Percentiles rank a stretch among this genome's conserved stretches.
phyloP scores from a whole-genome alignment of 2,329 filamentous ascomycete species.

The Neonectria punicea region DNA sequence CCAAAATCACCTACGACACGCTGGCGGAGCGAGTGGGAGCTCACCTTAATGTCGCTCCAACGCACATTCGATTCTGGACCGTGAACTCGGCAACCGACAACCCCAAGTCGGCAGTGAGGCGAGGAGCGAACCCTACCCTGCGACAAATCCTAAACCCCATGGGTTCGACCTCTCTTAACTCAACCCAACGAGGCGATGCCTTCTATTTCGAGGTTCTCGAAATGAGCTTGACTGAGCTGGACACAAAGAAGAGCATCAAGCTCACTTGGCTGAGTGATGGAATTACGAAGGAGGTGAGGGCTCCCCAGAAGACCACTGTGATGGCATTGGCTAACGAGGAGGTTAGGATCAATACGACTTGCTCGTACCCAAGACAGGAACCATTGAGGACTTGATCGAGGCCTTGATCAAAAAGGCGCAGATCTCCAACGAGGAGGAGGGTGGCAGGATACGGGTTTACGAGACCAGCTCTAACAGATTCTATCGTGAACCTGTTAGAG shows the following conservation, averaged over 20 bases:
- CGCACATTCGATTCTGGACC: conserved; percentile 91
- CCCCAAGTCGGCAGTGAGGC: conserved; percentile 81
- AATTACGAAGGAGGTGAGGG: conserved; percentile 83
- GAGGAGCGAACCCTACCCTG: conserved; percentile 75
- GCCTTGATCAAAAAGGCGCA: conserved; percentile 83
- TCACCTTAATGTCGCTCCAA: conserved; percentile 79
- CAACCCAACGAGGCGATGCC: conserved; percentile 77
- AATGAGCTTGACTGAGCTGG: conserved; percentile 91
- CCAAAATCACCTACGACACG: conserved; percentile 90
- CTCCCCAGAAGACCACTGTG: neutral
- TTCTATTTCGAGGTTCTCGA: conserved; percentile 95
- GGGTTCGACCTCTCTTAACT: conserved; percentile 73
- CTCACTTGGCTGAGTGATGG: conserved; percentile 89
- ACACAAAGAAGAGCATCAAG: conserved; percentile 89
- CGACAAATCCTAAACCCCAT: conserved; percentile 81
- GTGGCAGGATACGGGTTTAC: conserved; percentile 79
- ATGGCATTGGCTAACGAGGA: conserved; percentile 3
- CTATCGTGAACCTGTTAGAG: conserved; percentile 77
- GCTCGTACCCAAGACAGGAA: conserved; percentile 87
- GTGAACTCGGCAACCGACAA: conserved; percentile 81
- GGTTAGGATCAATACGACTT: conserved; percentile 79
- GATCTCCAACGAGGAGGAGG: conserved; percentile 76
- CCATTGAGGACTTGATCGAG: conserved; percentile 79
- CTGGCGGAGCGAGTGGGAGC: conserved; percentile 86
- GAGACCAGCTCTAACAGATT: conserved; percentile 87